Percentiles rank a stretch among this genome's conserved stretches.
Evolutionary conservation across 164 flowering plant genomes (phyloP).

Genomic region (Tetracentron sinense): DNA sequence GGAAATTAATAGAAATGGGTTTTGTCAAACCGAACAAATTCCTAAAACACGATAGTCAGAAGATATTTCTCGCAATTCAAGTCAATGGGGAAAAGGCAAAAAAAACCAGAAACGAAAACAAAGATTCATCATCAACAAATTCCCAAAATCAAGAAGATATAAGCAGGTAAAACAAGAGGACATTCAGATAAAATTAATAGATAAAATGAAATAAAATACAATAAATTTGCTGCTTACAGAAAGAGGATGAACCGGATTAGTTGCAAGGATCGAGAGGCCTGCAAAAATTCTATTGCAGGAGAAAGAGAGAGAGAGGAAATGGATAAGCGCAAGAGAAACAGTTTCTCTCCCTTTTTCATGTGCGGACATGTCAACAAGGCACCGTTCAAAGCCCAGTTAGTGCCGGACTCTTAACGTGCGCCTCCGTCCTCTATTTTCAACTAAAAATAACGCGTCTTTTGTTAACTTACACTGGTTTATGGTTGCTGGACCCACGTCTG

Average conservation of each 20-base stretch:
- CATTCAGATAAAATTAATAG: neutral
- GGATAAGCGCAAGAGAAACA: conserved; percentile 1
- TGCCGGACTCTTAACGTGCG: neutral
- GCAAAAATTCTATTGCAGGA: conserved; percentile 34
- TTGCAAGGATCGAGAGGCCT: conserved; percentile 34
- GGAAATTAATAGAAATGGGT: too few relatives aligned
- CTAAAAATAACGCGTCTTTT: too few relatives aligned
- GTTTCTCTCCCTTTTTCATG: neutral
- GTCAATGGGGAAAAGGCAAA: neutral
- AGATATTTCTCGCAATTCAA: neutral
- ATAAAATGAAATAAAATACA: neutral
- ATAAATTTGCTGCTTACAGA: conserved; percentile 4
- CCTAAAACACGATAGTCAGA: neutral
- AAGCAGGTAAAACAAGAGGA: neutral
- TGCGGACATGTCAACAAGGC: conserved; percentile 6
- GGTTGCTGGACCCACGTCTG: neutral
- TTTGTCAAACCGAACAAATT: neutral
- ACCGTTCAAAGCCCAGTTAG: neutral
- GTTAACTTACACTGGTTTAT: too few relatives aligned
- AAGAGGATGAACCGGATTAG: conserved; percentile 1
- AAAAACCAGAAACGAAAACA: neutral
- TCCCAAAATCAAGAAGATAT: neutral
- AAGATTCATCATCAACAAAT: conserved; percentile 1
- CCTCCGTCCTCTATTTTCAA: neutral
- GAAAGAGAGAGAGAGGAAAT: conserved; percentile 15